These are phyloP conservation scores for Claviceps sp. DNA, from an alignment of 2,329 filamentous ascomycete genomes.

Conservation along the genomic window DNA sequence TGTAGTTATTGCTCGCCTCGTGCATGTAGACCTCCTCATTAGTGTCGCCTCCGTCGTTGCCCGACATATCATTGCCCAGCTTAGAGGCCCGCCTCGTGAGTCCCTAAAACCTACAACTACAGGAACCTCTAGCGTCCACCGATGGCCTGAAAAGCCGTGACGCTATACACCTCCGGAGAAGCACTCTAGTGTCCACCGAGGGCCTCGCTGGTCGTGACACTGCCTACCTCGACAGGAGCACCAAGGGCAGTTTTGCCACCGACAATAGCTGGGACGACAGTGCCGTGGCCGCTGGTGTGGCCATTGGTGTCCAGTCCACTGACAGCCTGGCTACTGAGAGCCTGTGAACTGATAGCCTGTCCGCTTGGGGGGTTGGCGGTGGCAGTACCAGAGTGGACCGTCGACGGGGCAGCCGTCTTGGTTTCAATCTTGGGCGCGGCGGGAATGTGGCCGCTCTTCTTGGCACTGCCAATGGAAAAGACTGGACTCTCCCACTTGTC, in stretches of 20 bases:
- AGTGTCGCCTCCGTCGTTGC: neutral
- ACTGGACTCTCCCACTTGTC: constrained; percentile 91
- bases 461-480: constrained; percentile 73
- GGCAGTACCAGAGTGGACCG: neutral
- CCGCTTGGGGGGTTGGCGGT: too few relatives aligned
- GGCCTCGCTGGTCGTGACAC: neutral
- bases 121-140: constrained; percentile 10
- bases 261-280: constrained; percentile 5
- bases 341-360: too few relatives aligned
- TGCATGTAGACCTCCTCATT: neutral
- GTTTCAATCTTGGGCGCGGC: constrained; percentile 35
- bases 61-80: too few relatives aligned
- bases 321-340: too few relatives aligned
- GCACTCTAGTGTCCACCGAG: constrained; percentile 9
- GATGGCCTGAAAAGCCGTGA: neutral
- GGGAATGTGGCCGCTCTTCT: constrained; percentile 60
- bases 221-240: constrained; percentile 2
- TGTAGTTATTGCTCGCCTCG: too few relatives aligned
- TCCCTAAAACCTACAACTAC: constrained; percentile 3
- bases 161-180: too few relatives aligned
- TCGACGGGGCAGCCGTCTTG: constrained; percentile 22
- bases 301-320: constrained; percentile 8
- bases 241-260: constrained; percentile 2
- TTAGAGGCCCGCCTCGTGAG: neutral
- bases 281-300: constrained; percentile 10